Base-by-base conservation (phyloP, 148 eudicot genomes). In the Rhododendron ovatum region DNA sequence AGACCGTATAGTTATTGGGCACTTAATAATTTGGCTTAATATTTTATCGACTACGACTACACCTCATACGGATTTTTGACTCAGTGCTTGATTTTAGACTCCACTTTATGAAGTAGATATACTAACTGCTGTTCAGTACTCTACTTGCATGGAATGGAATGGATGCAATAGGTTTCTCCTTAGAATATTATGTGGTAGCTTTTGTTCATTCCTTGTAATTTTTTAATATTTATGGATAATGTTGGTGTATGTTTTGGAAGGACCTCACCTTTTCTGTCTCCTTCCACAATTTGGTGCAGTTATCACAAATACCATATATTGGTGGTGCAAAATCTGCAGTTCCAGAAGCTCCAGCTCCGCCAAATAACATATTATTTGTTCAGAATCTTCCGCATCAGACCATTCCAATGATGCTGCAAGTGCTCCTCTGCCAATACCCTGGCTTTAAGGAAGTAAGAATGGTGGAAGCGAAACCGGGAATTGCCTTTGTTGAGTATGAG, bases 371-470 rank as follows among this genome's bases (percentile, higher is more conserved):
- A 50, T 84, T 96, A 63, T 96, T 96, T 86, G 83, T 95, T 35
- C 98, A 96, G 89, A 96, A 94, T 90, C 95, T 96, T 84, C 98
- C 95, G 1, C 99, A 95, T 85, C 93, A 96, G 84, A 94, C 98
- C 39, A 92, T 89, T 79, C 88, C 95, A 28, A 90, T 93, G 92
- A 92, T 93, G 96, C 94, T 96, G 75, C 96, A 96, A 84, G 91
- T 96, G 95, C 94, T 96, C 30, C 95, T 94, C 87, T 85, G 91
- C 86, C 98, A 93, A 79, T 93, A 93, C 87, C 91, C 91, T 10
- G 99, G 99, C 80, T 96, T 95, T 82, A 96, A 96, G 93, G 99
- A 96, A 89, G 98, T 95, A 77, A 90, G 99, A 61, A 96, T 94
- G 98, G 91, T 96, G 63, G 99, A 96, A 88, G 98, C 98, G 35